Conservation (phyloP, 306 rosid genomes). For the Lathyrus tuberosus region DNA sequence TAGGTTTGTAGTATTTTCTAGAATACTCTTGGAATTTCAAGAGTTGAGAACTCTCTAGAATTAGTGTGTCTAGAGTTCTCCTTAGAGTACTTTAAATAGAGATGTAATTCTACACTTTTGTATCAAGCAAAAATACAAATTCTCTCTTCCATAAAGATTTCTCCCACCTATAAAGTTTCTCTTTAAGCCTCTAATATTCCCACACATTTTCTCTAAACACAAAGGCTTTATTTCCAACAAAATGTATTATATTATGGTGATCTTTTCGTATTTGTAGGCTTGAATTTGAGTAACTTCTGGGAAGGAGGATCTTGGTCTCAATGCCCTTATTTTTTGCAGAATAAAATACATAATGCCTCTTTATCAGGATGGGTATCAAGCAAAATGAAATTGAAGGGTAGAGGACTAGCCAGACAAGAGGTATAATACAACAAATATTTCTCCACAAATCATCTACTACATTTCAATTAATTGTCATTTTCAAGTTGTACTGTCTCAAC, state of each 20-base stretch:
- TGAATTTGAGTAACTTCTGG: constrained; percentile 24
- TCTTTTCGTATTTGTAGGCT: constrained; percentile 7
- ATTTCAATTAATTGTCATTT: constrained; percentile 4
- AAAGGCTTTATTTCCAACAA: too few relatives aligned
- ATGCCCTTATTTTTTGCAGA: not conserved
- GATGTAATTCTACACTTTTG: too few relatives aligned
- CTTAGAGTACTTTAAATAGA: too few relatives aligned
- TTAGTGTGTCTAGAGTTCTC: too few relatives aligned
- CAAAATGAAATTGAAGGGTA: not conserved
- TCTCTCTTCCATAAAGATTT: too few relatives aligned
- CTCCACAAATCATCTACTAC: not conserved
- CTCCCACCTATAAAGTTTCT: too few relatives aligned
- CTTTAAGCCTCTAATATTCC: too few relatives aligned
- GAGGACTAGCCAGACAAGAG: not conserved
- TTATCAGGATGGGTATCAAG: not conserved
- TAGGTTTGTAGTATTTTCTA: too few relatives aligned
- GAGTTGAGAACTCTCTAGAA: too few relatives aligned
- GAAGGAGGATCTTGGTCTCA: constrained; percentile 12
- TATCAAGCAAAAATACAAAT: too few relatives aligned
- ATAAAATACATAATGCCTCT: not conserved
- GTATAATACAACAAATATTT: not conserved
- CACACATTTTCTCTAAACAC: too few relatives aligned
- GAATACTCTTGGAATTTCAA: too few relatives aligned
- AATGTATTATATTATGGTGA: constrained; percentile 24
- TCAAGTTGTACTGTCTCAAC: not conserved